These are phyloP conservation scores for Ilyonectria destructans DNA, from an alignment of 2,329 filamentous ascomycete genomes.

Conservation along the genomic window DNA sequence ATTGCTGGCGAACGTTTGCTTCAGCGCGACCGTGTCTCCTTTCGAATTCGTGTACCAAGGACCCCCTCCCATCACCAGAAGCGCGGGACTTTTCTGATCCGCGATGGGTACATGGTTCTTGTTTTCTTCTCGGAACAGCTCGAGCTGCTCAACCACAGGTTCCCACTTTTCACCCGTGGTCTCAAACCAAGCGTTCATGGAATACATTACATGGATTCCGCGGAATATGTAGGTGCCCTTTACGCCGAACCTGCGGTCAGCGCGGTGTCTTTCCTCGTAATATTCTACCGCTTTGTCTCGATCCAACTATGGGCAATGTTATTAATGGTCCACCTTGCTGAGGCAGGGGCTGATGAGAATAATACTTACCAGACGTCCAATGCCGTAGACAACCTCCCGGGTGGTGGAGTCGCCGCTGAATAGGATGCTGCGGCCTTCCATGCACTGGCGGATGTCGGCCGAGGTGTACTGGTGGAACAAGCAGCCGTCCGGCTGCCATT, in stretches of 20 bases:
- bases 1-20: conserved; percentile 36
- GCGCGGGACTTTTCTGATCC: conserved; percentile 44
- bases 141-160: conserved; percentile 42
- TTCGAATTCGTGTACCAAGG: conserved; percentile 42
- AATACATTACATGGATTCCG: conserved; percentile 12
- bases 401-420: conserved; percentile 73
- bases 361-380: conserved; percentile 24
- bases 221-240: conserved; percentile 9
- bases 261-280: neutral
- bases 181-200: conserved; percentile 16
- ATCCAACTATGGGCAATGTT: conserved; percentile 9
- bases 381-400: conserved; percentile 69
- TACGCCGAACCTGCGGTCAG: neutral
- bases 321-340: neutral
- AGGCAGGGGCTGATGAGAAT: too few species aligned
- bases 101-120: conserved; percentile 34
- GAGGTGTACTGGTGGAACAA: conserved; percentile 69
- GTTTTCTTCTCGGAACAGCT: conserved; percentile 43
- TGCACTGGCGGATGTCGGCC: conserved; percentile 66
- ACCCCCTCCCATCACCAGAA: conserved; percentile 44
- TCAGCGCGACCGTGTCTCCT: neutral
- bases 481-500: conserved; percentile 74
- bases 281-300: conserved; percentile 10
- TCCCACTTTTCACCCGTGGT: conserved; percentile 41
- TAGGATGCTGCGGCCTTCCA: conserved; percentile 65